A percentile compares a stretch with the other conserved stretches of the same genome.
Evolutionary conservation across 2,329 filamentous ascomycete species (phyloP).

Genomic region (Paracamarosporium sp.): DNA sequence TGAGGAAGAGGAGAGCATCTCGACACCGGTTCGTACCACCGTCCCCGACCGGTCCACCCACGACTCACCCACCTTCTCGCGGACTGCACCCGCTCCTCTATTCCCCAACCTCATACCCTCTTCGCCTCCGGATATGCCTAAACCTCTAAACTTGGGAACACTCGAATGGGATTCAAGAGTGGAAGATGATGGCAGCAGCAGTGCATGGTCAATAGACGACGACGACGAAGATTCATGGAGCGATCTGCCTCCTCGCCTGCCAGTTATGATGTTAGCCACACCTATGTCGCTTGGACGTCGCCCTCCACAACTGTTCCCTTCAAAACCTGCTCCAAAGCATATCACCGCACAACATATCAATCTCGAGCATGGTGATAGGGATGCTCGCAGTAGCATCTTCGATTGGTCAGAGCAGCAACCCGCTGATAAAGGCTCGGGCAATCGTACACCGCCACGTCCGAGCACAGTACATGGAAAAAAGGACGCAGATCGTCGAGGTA

Average conservation of each 20-base stretch:
- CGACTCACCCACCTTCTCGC: slow-evolving; percentile 43
- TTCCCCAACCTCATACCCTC: slow-evolving; percentile 51
- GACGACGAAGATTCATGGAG: slow-evolving; percentile 47
- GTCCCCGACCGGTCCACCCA: slow-evolving; percentile 45
- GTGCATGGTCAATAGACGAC: slow-evolving; percentile 52
- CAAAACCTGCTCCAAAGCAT: slow-evolving; percentile 43
- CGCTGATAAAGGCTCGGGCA: slow-evolving; percentile 67
- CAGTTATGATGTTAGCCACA: slow-evolving; percentile 35
- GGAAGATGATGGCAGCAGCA: slow-evolving; percentile 48
- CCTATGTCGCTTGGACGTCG: slow-evolving; percentile 42
- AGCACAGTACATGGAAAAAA: slow-evolving; percentile 81
- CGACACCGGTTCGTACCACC: slow-evolving; percentile 55
- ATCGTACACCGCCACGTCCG: slow-evolving; percentile 68
- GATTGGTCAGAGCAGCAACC: slow-evolving; percentile 76
- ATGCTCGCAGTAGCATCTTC: slow-evolving; percentile 71
- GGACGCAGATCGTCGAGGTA: slow-evolving; percentile 72
- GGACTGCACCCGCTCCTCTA: slow-evolving; percentile 40
- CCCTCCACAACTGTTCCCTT: slow-evolving; percentile 36
- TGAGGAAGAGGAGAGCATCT: slow-evolving; percentile 58
- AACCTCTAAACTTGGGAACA: slow-evolving; percentile 48
- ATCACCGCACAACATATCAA: slow-evolving; percentile 47
- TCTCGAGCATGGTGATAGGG: slow-evolving; percentile 47
- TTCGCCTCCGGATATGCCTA: slow-evolving; percentile 54
- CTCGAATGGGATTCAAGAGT: slow-evolving; percentile 49
- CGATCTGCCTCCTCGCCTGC: slow-evolving; percentile 44